Evolutionary conservation across 73 alveolate genomes (phyloP).

Genomic region (Tetrahymena borealis): DNA sequence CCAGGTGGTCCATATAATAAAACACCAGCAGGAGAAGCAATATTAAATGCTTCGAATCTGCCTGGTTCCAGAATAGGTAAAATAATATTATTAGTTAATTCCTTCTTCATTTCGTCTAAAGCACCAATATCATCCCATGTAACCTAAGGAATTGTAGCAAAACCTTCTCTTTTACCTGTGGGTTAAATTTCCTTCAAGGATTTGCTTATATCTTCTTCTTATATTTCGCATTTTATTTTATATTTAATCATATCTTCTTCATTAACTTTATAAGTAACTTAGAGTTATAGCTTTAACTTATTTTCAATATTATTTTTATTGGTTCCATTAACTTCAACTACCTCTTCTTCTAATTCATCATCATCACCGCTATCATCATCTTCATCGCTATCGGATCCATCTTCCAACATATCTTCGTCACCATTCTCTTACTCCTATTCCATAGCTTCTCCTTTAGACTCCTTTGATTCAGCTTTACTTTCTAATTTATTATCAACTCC

Average conservation of each 20-base stretch:
- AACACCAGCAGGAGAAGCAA: constrained; percentile 94
- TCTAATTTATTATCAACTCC: not conserved
- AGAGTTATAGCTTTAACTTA: not conserved
- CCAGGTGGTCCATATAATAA: constrained; percentile 98
- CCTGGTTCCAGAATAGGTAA: constrained; percentile 87
- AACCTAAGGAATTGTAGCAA: constrained; percentile 97
- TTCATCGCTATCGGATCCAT: not conserved
- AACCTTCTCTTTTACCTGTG: constrained; percentile 98
- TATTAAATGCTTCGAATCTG: constrained; percentile 77
- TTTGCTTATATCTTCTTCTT: constrained; percentile 73
- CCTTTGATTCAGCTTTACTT: not conserved
- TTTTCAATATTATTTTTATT: not conserved
- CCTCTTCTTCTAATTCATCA: constrained; percentile 6
- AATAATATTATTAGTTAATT: constrained; percentile 76
- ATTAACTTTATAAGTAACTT: constrained; percentile 1
- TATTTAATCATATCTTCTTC: not conserved
- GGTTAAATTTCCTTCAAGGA: constrained; percentile 94
- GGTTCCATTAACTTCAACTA: not conserved
- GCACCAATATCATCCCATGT: constrained; percentile 99
- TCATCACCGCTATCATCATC: constrained; percentile 5
- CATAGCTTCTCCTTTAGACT: not conserved
- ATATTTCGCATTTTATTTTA: constrained; percentile 41
- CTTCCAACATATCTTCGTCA: no score
- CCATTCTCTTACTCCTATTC: not conserved
- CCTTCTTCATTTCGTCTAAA: constrained; percentile 69